phyloP scores from a whole-genome alignment of 495 filamentous ascomycete species.

The Venustampulla echinocandica region DNA sequence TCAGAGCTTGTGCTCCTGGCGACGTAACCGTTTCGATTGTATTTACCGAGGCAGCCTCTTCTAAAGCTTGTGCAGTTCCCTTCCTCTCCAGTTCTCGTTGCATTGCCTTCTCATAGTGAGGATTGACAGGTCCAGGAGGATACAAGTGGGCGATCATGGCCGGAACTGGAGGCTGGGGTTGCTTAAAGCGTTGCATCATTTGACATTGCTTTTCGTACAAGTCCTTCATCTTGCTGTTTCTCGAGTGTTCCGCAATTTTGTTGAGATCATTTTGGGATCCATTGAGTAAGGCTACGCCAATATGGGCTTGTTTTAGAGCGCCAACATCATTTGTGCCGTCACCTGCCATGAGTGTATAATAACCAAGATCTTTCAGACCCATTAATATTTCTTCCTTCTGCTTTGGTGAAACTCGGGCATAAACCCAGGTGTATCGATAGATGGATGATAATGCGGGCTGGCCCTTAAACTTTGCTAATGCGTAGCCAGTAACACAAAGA shows the following conservation, averaged over 20 bases:
- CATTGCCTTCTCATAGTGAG: slow-evolving; percentile 92
- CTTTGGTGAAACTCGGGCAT: slow-evolving; percentile 94
- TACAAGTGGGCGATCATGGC: slow-evolving; percentile 88
- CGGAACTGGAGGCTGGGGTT: slow-evolving; percentile 82
- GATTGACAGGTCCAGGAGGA: slow-evolving; percentile 82
- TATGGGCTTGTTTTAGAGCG: slow-evolving; percentile 95
- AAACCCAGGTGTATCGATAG: slow-evolving; percentile 90
- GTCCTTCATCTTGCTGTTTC: slow-evolving; percentile 95
- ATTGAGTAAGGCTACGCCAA: slow-evolving; percentile 93
- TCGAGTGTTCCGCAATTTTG: slow-evolving; percentile 84
- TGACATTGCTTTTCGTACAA: slow-evolving; percentile 91
- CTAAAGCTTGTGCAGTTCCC: slow-evolving; percentile 39
- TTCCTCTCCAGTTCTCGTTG: slow-evolving; percentile 72
- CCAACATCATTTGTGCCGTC: slow-evolving; percentile 99
- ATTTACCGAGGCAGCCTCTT: slow-evolving; percentile 32
- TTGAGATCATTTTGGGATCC: slow-evolving; percentile 85
- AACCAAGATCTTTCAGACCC: slow-evolving; percentile 90
- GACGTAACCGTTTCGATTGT: slow-evolving; percentile 60
- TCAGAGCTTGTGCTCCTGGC: slow-evolving; percentile 59
- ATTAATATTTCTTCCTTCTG: slow-evolving; percentile 98
- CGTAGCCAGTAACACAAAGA: slow-evolving; percentile 93
- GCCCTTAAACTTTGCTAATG: slow-evolving; percentile 79
- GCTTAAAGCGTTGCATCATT: slow-evolving; percentile 90
- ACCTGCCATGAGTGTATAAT: slow-evolving; percentile 97
- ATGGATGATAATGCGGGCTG: slow-evolving; percentile 63